phyloP scores from a whole-genome alignment of 1,284 basidiomycete species.

The Malassezia sympodialis region DNA sequence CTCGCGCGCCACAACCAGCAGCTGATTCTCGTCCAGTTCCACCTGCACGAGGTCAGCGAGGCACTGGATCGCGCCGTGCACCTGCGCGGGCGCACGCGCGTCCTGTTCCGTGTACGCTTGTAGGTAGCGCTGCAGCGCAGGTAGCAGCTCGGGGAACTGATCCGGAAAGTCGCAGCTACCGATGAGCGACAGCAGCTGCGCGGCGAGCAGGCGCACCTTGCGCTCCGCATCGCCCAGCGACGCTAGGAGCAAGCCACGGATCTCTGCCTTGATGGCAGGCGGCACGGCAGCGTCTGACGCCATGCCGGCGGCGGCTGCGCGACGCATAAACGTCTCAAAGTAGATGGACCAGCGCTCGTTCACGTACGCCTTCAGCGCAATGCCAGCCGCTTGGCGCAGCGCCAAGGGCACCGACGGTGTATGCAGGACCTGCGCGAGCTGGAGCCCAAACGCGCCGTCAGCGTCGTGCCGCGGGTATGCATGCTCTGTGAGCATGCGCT shows the following conservation, averaged over 20 bases:
- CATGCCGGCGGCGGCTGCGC: conserved; percentile 9
- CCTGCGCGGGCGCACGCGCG: conserved; percentile 7
- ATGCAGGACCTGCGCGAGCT: conserved; percentile 9
- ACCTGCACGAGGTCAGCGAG: conserved; percentile 38
- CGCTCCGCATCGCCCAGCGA: conserved; percentile 26
- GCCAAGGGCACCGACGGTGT: background rate
- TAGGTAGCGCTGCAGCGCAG: conserved; percentile 25
- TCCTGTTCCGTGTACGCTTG: conserved; percentile 13
- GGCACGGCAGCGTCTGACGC: conserved; percentile 23
- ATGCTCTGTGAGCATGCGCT: background rate
- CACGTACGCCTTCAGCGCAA: conserved; percentile 36
- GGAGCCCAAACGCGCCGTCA: conserved; percentile 1
- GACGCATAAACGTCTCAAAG: conserved; percentile 25
- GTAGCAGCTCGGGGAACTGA: conserved; percentile 36
- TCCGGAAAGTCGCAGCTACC: conserved; percentile 43
- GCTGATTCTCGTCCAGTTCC: conserved; percentile 43
- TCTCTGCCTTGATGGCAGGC: conserved; percentile 23
- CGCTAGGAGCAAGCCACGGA: conserved; percentile 27
- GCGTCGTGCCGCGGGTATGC: conserved; percentile 1
- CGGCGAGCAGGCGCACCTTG: conserved; percentile 33
- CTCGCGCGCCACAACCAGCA: conserved; percentile 35
- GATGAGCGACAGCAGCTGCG: conserved; percentile 34
- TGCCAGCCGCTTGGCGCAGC: conserved; percentile 35
- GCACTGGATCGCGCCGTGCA: conserved; percentile 40
- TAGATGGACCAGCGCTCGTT: conserved; percentile 38